These are phyloP conservation scores for Dacryopinax spathularia DNA, from an alignment of 768 basidiomycete species.

Conservation along the genomic window DNA sequence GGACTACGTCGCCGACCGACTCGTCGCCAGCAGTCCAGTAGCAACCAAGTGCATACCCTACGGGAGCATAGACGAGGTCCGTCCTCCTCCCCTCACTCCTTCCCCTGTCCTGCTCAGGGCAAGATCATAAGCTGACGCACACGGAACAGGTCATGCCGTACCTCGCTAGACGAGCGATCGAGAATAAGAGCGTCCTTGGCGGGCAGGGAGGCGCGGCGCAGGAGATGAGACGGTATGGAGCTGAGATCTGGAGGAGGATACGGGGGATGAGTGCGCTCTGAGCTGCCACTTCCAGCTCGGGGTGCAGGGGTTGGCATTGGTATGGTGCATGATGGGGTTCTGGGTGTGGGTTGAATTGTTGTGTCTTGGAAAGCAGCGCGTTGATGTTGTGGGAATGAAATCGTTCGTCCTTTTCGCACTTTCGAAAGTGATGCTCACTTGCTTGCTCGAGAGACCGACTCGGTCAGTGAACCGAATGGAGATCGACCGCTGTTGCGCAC, in stretches of 20 bases:
- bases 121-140: constrained; percentile 7
- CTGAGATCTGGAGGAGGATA: constrained; percentile 36
- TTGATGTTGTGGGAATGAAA: too few species aligned
- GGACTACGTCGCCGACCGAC: constrained; percentile 46
- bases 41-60: constrained; percentile 50
- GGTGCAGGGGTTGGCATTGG: too few species aligned
- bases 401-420: too few species aligned
- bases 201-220: constrained; percentile 45
- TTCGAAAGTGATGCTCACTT: too few species aligned
- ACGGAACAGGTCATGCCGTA: constrained; percentile 68
- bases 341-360: too few species aligned
- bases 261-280: background rate
- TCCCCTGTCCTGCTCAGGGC: background rate
- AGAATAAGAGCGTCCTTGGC: constrained; percentile 74
- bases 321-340: too few species aligned
- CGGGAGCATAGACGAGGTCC: constrained; percentile 11
- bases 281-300: too few species aligned
- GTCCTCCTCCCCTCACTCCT: background rate
- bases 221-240: constrained; percentile 44
- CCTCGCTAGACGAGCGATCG: constrained; percentile 70
- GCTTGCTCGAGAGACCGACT: too few species aligned
- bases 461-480: too few species aligned
- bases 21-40: constrained; percentile 42
- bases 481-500: too few species aligned
- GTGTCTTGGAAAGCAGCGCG: too few species aligned